A percentile compares a stretch with the other conserved stretches of the same genome.
Conservation (phyloP, 352 stramenopile species). For the Globisporangium cederbergense region DNA sequence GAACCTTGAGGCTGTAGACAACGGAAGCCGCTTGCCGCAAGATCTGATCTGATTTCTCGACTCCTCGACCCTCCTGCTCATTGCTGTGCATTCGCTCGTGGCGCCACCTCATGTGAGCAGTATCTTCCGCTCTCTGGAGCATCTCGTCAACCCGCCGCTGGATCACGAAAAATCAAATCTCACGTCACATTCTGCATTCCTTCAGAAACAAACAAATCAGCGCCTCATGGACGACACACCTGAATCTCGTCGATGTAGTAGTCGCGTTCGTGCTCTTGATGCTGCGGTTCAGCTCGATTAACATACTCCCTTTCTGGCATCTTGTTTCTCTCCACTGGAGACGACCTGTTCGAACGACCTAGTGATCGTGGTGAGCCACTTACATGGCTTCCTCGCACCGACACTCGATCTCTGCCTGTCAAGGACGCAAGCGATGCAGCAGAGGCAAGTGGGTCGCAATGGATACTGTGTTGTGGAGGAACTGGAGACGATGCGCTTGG, state of each 20-base stretch:
- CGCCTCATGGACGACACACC: slow-evolving; percentile 14
- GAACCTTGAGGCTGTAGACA: slow-evolving; percentile 50
- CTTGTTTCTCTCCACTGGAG: slow-evolving; percentile 1
- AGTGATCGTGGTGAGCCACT: slow-evolving; percentile 4
- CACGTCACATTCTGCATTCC: not conserved
- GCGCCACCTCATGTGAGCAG: slow-evolving; percentile 20
- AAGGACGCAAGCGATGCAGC: not conserved
- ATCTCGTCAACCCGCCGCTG: slow-evolving; percentile 48
- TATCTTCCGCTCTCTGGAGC: slow-evolving; percentile 36
- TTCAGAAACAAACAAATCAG: not conserved
- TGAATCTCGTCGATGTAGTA: slow-evolving; percentile 42
- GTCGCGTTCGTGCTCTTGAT: slow-evolving; percentile 15
- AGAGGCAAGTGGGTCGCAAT: not conserved
- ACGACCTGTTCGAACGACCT: not conserved
- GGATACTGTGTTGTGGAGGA: not conserved
- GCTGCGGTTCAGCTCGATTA: not conserved
- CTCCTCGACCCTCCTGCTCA: slow-evolving; percentile 20
- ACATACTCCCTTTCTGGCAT: not conserved
- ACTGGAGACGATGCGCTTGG: slow-evolving; percentile 1
- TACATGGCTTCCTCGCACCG: slow-evolving; percentile 3
- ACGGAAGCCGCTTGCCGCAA: slow-evolving; percentile 38
- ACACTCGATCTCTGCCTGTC: not conserved
- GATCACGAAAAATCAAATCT: not conserved
- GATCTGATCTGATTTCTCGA: slow-evolving; percentile 20
- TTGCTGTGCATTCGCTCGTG: slow-evolving; percentile 20